phyloP scores from a whole-genome alignment of 768 basidiomycete genomes.

The Tylopilus felleus region DNA sequence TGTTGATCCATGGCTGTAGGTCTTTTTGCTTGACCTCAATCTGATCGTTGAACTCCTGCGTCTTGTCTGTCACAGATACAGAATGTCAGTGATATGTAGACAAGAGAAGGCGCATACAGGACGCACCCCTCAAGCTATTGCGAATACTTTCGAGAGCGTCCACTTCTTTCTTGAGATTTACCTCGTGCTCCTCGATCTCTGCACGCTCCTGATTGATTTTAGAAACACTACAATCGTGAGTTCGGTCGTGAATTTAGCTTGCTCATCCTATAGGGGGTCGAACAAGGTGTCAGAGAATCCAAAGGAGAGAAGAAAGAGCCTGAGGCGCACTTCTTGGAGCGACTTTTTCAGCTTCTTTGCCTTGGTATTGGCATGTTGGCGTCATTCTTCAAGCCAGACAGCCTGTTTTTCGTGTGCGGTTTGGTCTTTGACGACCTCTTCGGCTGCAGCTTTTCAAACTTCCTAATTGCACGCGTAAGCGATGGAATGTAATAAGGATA shows the following conservation, averaged over 20 bases:
- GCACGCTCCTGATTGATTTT: constrained; percentile 64
- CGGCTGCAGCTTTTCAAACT: constrained; percentile 69
- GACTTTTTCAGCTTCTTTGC: constrained; percentile 88
- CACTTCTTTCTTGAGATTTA: constrained; percentile 71
- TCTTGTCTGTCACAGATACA: constrained; percentile 75
- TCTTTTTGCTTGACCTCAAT: constrained; percentile 92
- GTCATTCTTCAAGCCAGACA: constrained; percentile 78
- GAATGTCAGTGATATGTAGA: background rate
- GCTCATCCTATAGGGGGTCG: constrained; percentile 49
- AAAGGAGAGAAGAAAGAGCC: constrained; percentile 21
- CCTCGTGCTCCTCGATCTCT: constrained; percentile 69
- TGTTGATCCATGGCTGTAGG: constrained; percentile 89
- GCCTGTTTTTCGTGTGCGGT: constrained; percentile 68
- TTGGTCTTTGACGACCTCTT: constrained; percentile 71
- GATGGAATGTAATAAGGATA: too few relatives aligned
- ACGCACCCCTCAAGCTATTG: constrained; percentile 78
- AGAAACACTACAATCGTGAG: constrained; percentile 56
- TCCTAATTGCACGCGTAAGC: too few relatives aligned
- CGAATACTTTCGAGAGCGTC: constrained; percentile 77
- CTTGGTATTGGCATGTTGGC: constrained; percentile 76
- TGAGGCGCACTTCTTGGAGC: constrained; percentile 77
- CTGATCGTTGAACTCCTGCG: constrained; percentile 87
- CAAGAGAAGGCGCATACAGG: background rate
- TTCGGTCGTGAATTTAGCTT: constrained; percentile 56
- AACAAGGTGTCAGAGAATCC: background rate